Base-by-base conservation (phyloP, 768 basidiomycete genomes). In the Nidula microcarpa region DNA sequence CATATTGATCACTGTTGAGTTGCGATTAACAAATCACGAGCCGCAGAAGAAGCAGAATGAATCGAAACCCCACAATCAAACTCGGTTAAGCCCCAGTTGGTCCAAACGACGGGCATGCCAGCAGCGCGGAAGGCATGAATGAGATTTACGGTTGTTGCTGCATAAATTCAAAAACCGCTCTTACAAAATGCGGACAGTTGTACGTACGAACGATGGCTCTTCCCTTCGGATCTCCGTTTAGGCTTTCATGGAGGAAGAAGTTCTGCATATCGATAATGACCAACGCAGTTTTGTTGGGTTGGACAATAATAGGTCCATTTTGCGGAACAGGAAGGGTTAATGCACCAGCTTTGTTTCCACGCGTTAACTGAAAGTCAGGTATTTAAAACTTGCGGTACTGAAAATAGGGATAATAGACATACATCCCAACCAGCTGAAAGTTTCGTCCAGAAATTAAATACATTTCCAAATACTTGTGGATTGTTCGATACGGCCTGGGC, bases 231-330 rank as follows among this genome's bases (percentile, higher is more conserved):
- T 69, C 68, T 8, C 66, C 68, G 9, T 60, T 54, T 5, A 69
- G 53, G 47, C 63, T 64, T 46, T 63, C 63, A 55, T 70, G 67
- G 39, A 68, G 52, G 53, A 66, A 70, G 50, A 65, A 66, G 50
- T 67, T 70, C 33, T 70, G 68, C 68, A 70, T 70, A 51, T 70
- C 68, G 23, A 70, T 70, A 32, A 70, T 70, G 9, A 70, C 67
- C 13, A 70, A 56, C 3, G 68, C 68, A n/a, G 62, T 58, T n/a
- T 60, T 58, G 49, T 65, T 64, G 0, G 68, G 65, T 33, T 68
- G 65, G 33, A 69, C 60, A 2, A 53, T 55, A 9, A 69, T 65
- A 2, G 63, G 61, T 14, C 68, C 62, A 47, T 57, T 55, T 6
- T 51, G 33, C 6, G 64, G 62, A 52, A 66, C 56, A 33, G 68